Conservation (phyloP, 148 eudicot species). For the Oxyria digyna region DNA sequence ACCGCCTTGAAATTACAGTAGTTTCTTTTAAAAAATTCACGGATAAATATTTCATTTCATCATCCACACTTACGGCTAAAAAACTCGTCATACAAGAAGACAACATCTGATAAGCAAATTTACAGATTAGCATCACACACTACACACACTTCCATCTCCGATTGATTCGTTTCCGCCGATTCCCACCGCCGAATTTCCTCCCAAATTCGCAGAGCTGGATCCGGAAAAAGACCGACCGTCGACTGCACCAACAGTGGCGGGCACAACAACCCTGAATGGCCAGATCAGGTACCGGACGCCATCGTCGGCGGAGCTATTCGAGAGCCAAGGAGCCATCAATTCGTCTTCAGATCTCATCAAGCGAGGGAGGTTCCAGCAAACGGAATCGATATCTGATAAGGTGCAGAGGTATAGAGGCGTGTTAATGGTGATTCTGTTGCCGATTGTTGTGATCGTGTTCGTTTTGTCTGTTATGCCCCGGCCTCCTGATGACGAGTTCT, state of each 20-base stretch:
- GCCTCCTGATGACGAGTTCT: constrained; percentile 13
- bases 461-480: constrained; percentile 54
- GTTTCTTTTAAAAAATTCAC: too few relatives aligned
- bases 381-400: constrained; percentile 45
- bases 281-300: constrained; percentile 91
- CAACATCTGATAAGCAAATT: too few relatives aligned
- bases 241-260: constrained; percentile 11
- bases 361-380: constrained; percentile 29
- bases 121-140: too few relatives aligned
- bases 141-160: not conserved
- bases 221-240: constrained; percentile 24
- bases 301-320: constrained; percentile 73
- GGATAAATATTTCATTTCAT: too few relatives aligned
- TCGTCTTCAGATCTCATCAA: constrained; percentile 18
- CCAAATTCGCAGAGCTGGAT: constrained; percentile 56
- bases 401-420: constrained; percentile 37
- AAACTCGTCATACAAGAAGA: too few relatives aligned
- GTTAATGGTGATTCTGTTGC: constrained; percentile 47
- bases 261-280: constrained; percentile 40
- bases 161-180: not conserved
- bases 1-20: too few relatives aligned
- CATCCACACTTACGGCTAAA: too few relatives aligned
- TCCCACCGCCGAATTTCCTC: not conserved
- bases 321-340: constrained; percentile 18
- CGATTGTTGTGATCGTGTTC: constrained; percentile 41